These are phyloP conservation scores for Xylaria sp. DNA, from an alignment of 2,329 filamentous ascomycete species.

Conservation along the genomic window DNA sequence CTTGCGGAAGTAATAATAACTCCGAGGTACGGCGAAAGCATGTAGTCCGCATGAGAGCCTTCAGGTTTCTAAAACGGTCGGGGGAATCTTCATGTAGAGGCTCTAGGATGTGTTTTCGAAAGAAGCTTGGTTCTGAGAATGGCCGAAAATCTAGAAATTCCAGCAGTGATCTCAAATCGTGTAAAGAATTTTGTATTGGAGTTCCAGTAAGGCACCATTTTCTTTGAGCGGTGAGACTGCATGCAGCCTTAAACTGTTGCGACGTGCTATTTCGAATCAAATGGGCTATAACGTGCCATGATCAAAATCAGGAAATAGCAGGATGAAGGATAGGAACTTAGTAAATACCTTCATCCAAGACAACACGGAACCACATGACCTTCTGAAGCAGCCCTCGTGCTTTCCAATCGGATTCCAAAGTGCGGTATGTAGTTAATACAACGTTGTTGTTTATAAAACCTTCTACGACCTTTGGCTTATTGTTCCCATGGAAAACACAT, in stretches of 20 bases:
- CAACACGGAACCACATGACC: conserved; percentile 16
- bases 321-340: too few species aligned
- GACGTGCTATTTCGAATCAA: conserved; percentile 15
- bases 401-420: conserved; percentile 1
- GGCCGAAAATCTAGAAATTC: conserved; percentile 7
- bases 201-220: conserved; percentile 23
- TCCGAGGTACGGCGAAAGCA: conserved; percentile 4
- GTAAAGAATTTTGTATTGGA: conserved; percentile 17
- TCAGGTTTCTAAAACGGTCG: conserved; percentile 5
- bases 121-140: conserved; percentile 1
- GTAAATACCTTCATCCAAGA: conserved; percentile 19
- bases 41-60: background rate
- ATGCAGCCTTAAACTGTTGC: conserved; percentile 14
- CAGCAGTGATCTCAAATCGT: conserved; percentile 12
- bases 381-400: background rate
- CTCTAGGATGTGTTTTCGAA: conserved; percentile 24
- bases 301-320: too few species aligned
- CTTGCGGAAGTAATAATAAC: background rate
- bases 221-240: background rate
- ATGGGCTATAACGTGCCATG: too few species aligned
- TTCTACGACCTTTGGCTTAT: background rate
- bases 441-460: background rate
- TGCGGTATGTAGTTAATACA: conserved; percentile 14
- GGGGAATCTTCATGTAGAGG: background rate
- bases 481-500: background rate